phyloP scores from a whole-genome alignment of 2,329 filamentous ascomycete genomes.

The Cryphonectria carpinicola region DNA sequence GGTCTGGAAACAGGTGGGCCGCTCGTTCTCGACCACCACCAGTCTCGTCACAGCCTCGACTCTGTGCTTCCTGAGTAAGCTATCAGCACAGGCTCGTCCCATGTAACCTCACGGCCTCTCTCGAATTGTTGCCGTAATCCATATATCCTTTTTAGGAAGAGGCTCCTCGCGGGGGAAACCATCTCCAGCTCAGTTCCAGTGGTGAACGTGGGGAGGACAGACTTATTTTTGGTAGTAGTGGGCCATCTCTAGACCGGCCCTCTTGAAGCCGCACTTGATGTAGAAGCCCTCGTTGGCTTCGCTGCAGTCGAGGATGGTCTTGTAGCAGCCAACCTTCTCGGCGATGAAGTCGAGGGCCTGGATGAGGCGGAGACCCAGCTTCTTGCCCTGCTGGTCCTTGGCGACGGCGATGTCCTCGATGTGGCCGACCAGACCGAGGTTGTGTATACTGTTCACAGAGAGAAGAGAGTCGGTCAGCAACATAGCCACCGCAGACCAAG shows the following conservation, averaged over 20 bases:
- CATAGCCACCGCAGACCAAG: background rate
- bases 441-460: constrained; percentile 65
- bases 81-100: constrained; percentile 17
- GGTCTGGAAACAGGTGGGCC: background rate
- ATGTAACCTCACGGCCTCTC: background rate
- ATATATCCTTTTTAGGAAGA: background rate
- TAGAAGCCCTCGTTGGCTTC: constrained; percentile 98
- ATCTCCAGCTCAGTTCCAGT: background rate
- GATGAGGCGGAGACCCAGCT: constrained; percentile 88
- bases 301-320: constrained; percentile 95
- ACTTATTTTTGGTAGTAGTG: constrained; percentile 75
- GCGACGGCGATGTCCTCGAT: constrained; percentile 98
- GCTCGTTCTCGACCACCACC: background rate
- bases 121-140: background rate
- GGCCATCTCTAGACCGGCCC: constrained; percentile 94
- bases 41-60: constrained; percentile 21
- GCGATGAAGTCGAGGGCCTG: constrained; percentile 91
- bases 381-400: constrained; percentile 96
- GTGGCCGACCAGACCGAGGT: constrained; percentile 83
- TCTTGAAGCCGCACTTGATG: constrained; percentile 93
- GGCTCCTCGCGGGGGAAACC: background rate
- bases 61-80: constrained; percentile 18
- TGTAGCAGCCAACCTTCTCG: constrained; percentile 90
- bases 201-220: background rate
- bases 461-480: constrained; percentile 11